Percentiles rank a stretch among this genome's conserved stretches.
These are phyloP conservation scores for Obelidium mucronatum DNA, from an alignment of 192 early-diverging fungal species.

Conservation along the genomic window DNA sequence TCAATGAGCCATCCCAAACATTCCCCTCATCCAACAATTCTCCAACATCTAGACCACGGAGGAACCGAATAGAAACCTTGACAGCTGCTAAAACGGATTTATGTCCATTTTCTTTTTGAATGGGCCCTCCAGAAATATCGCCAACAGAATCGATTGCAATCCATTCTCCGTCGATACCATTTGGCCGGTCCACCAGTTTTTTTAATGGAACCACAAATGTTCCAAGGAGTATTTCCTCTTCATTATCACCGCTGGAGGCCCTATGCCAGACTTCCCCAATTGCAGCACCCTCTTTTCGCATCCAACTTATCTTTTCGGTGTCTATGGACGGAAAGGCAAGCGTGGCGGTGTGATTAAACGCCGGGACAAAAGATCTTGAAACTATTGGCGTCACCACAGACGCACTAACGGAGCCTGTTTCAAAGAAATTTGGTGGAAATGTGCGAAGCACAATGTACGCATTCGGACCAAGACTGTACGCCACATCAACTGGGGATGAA, in stretches of 20 bases:
- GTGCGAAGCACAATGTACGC: constrained; percentile 29
- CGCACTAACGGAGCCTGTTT: background rate
- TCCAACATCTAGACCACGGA: constrained; percentile 21
- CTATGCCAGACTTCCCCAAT: constrained; percentile 49
- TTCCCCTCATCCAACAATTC: background rate
- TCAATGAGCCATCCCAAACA: background rate
- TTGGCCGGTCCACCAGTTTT: constrained; percentile 12
- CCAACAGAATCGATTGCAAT: constrained; percentile 14
- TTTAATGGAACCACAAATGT: constrained; percentile 43
- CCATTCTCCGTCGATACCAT: constrained; percentile 40
- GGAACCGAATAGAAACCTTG: constrained; percentile 35
- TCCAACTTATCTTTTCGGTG: constrained; percentile 40
- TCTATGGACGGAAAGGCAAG: constrained; percentile 26
- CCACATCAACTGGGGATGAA: constrained; percentile 31
- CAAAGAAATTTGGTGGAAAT: constrained; percentile 28
- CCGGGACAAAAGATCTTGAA: constrained; percentile 40
- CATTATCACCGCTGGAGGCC: background rate
- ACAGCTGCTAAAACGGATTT: constrained; percentile 29
- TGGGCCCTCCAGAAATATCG: background rate
- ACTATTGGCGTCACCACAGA: constrained; percentile 31
- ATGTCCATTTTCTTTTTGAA: background rate
- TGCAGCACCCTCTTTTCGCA: constrained; percentile 37
- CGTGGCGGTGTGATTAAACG: constrained; percentile 15
- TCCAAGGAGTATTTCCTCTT: constrained; percentile 39
- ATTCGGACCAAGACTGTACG: constrained; percentile 36